Conservation (phyloP, 208 protist species). For the Leishmania tarentolae region DNA sequence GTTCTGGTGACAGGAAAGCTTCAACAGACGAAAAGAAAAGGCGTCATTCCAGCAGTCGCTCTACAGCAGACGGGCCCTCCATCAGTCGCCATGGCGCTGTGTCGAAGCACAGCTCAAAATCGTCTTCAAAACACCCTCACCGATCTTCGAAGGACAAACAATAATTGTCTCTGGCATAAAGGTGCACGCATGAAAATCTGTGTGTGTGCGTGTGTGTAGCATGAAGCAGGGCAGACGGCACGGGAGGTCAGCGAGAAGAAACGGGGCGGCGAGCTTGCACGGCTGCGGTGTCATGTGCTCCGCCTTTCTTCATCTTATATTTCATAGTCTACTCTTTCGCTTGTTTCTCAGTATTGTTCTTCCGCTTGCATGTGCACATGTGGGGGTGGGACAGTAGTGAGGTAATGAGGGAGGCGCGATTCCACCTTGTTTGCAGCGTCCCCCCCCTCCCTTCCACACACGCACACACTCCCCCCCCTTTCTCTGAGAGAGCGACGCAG, state of each 20-base stretch:
- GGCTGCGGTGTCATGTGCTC: not conserved
- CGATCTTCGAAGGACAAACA: conserved; percentile 24
- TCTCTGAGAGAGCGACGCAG: not conserved
- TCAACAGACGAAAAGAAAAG: not conserved
- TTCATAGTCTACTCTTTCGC: not conserved
- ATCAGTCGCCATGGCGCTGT: conserved; percentile 25
- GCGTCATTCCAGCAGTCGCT: not conserved
- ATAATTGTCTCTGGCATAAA: not conserved
- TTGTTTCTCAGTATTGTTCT: not conserved
- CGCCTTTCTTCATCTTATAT: not conserved
- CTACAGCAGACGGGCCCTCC: conserved; percentile 10
- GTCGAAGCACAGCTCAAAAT: conserved; percentile 3
- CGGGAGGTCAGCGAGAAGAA: not conserved
- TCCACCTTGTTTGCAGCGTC: not conserved
- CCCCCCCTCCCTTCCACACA: not conserved
- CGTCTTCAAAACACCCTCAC: conserved; percentile 7
- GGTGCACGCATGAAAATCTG: not conserved
- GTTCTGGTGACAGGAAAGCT: not conserved
- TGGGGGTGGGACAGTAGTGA: not conserved
- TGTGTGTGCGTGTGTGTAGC: not conserved
- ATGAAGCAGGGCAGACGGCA: not conserved
- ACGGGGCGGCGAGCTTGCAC: not conserved
- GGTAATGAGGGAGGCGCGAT: not conserved
- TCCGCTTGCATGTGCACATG: not conserved
- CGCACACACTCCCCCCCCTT: not conserved